phyloP scores from a whole-genome alignment of 2,329 filamentous ascomycete species.

The Aspergillus sp. region DNA sequence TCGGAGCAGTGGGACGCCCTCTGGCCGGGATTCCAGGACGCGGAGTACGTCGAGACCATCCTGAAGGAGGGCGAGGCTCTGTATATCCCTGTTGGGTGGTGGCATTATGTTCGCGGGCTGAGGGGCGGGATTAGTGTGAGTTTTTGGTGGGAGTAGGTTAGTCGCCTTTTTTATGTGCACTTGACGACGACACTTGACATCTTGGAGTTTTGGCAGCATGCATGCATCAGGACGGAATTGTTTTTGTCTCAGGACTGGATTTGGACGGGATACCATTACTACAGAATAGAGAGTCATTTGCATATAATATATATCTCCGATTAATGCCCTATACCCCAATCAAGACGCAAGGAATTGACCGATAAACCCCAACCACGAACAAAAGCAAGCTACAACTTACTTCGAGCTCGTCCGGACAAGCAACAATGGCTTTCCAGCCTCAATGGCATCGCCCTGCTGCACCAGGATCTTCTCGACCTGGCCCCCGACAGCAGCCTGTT shows the following conservation, averaged over 20 bases:
- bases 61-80: conserved; percentile 73
- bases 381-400: too few relatives aligned
- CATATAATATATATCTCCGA: too few relatives aligned
- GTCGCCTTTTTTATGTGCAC: too few relatives aligned
- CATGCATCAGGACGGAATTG: too few relatives aligned
- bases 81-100: conserved; percentile 91
- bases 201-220: too few relatives aligned
- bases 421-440: conserved; percentile 25
- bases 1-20: conserved; percentile 33
- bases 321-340: too few relatives aligned
- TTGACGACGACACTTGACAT: too few relatives aligned
- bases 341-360: too few relatives aligned
- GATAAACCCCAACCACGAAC: too few relatives aligned
- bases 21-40: conserved; percentile 48
- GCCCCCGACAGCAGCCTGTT: conserved; percentile 16
- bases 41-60: conserved; percentile 64
- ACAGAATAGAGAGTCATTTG: too few relatives aligned
- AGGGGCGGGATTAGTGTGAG: conserved; percentile 88
- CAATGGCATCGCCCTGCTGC: conserved; percentile 31
- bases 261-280: too few relatives aligned
- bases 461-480: conserved; percentile 33
- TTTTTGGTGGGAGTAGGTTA: conserved; percentile 77
- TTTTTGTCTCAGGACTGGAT: too few relatives aligned
- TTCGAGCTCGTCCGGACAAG: conserved; percentile 13
- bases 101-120: conserved; percentile 88